A percentile compares a stretch with the other conserved stretches of the same genome.
These are phyloP conservation scores for Odontarrhena argentea DNA, from an alignment of 345 rosid species.

Conservation along the genomic window DNA sequence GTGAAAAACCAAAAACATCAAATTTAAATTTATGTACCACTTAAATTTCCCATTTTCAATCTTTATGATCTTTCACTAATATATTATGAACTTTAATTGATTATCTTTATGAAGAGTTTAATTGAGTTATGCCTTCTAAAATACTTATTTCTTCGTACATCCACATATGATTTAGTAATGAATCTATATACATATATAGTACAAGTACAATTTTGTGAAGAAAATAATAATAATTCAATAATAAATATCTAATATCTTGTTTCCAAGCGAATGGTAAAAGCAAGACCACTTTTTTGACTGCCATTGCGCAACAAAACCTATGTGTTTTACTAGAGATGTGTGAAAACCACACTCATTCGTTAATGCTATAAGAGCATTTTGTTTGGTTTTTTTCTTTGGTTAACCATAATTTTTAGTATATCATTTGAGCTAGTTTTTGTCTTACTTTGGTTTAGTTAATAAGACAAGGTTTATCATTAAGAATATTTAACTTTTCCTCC, in stretches of 20 bases:
- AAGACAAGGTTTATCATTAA: conserved; percentile 34
- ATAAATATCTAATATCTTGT: conserved; percentile 1
- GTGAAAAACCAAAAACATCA: no score
- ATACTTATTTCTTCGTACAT: not conserved
- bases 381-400: not conserved
- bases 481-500: conserved; percentile 7
- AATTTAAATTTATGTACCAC: not conserved
- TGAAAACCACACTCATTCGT: conserved; percentile 38
- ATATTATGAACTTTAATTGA: not conserved
- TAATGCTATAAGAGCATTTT: conserved; percentile 28
- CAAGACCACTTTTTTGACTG: conserved; percentile 37
- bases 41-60: not conserved
- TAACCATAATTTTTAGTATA: not conserved
- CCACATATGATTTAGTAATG: not conserved
- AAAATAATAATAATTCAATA: not conserved
- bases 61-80: not conserved
- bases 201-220: not conserved
- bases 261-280: conserved; percentile 34
- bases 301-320: conserved; percentile 26
- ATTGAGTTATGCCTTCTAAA: not conserved
- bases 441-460: conserved; percentile 32
- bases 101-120: no score
- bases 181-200: conserved; percentile 1
- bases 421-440: conserved; percentile 27
- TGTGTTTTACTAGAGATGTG: conserved; percentile 36